Conservation (phyloP, 768 basidiomycete genomes). For the Mycena galopus region DNA sequence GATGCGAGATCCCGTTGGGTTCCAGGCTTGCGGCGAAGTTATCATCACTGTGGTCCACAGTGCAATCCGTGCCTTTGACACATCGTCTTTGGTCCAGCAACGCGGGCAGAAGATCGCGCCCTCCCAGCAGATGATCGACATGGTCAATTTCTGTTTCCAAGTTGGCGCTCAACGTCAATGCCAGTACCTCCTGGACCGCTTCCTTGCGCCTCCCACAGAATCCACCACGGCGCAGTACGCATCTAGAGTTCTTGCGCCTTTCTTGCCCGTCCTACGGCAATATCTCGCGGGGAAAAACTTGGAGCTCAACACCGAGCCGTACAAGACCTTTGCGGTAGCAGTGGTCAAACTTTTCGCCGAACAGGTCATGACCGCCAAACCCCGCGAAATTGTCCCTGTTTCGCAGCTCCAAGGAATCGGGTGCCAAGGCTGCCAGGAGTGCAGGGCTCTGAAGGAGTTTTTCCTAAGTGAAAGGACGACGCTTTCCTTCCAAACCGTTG, state of each 20-base stretch:
- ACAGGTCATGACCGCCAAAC: conserved; percentile 30
- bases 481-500: not conserved
- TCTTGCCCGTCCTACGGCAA: conserved; percentile 25
- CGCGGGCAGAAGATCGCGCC: not conserved
- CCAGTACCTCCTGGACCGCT: conserved; percentile 19
- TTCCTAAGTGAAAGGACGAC: conserved; percentile 12
- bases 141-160: conserved; percentile 35
- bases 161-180: conserved; percentile 18
- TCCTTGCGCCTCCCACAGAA: conserved; percentile 10
- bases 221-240: conserved; percentile 17
- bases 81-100: conserved; percentile 2
- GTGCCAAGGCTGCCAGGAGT: conserved; percentile 23
- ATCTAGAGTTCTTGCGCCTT: conserved; percentile 27
- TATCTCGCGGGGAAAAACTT: conserved; percentile 2
- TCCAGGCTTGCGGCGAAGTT: not conserved
- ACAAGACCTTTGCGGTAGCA: conserved; percentile 31
- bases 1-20: not conserved
- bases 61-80: conserved; percentile 17
- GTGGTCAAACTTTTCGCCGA: conserved; percentile 32
- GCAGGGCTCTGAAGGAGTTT: conserved; percentile 15
- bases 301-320: conserved; percentile 29
- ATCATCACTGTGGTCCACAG: conserved; percentile 7
- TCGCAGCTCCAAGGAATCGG: conserved; percentile 24
- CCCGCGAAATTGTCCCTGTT: conserved; percentile 11
- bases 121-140: conserved; percentile 7